Conservation (phyloP, 2,329 filamentous ascomycete species). For the Basipetospora sp. region DNA sequence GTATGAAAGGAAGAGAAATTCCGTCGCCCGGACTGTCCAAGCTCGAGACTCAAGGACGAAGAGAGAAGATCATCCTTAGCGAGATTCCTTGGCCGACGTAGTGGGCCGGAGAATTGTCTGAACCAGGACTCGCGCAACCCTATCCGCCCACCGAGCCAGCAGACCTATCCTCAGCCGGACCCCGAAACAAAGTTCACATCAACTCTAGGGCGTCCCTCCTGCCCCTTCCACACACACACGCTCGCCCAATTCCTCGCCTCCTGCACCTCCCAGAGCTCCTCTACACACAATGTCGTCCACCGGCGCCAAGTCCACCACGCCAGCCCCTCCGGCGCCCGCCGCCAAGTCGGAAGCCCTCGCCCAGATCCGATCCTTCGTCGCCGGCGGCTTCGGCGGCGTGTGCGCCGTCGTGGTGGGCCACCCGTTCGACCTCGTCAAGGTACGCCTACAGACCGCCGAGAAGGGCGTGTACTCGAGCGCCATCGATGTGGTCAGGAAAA, state of each 20-base stretch:
- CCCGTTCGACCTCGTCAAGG: constrained; percentile 95
- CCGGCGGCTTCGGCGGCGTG: constrained; percentile 83
- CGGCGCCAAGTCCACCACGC: background rate
- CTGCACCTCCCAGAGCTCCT: too few relatives aligned
- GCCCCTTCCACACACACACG: background rate
- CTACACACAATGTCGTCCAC: background rate
- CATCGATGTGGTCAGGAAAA: constrained; percentile 81
- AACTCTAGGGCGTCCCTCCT: too few relatives aligned
- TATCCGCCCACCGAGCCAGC: too few relatives aligned
- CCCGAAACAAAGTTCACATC: too few relatives aligned
- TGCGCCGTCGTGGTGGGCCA: constrained; percentile 91
- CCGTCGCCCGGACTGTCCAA: too few relatives aligned
- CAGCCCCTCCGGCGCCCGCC: background rate
- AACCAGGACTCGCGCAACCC: too few relatives aligned
- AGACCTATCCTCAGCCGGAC: too few relatives aligned
- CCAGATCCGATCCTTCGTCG: constrained; percentile 65
- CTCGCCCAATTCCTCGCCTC: background rate
- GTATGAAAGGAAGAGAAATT: too few relatives aligned
- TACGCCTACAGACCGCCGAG: constrained; percentile 90
- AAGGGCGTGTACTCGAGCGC: constrained; percentile 81
- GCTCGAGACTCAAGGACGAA: too few relatives aligned
- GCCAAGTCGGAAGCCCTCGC: constrained; percentile 22
- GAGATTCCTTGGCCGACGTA: too few relatives aligned
- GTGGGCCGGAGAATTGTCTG: too few relatives aligned
- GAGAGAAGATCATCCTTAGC: too few relatives aligned